Evolutionary conservation across 148 eudicot species (phyloP).

Genomic region (Arbutus unedo): DNA sequence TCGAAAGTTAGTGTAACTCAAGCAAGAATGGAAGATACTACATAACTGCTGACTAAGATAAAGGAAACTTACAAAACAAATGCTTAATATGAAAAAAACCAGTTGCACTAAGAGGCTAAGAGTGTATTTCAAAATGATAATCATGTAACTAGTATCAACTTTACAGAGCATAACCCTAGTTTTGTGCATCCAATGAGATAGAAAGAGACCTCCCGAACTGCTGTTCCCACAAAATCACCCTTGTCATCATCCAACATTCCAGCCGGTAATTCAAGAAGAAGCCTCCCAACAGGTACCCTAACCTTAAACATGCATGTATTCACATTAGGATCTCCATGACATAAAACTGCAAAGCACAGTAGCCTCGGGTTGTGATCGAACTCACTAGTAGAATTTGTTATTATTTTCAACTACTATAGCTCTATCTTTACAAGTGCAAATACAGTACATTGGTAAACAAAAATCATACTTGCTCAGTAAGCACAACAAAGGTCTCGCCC

Average conservation of each 20-base stretch:
- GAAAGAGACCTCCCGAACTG: slow-evolving; percentile 78
- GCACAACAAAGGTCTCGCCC: slow-evolving; percentile 85
- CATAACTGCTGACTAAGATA: not conserved
- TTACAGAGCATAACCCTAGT: not conserved
- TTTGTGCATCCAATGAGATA: slow-evolving; percentile 9
- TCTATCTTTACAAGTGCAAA: not conserved
- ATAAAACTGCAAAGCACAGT: not conserved
- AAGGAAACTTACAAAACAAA: not conserved
- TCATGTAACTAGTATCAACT: not conserved
- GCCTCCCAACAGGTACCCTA: slow-evolving; percentile 90
- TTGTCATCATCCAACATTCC: slow-evolving; percentile 95
- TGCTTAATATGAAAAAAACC: not conserved
- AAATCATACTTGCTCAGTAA: slow-evolving; percentile 77
- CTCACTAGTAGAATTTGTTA: not conserved
- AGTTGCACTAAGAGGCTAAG: not conserved
- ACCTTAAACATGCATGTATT: slow-evolving; percentile 46
- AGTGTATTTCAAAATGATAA: not conserved
- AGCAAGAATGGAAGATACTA: not conserved
- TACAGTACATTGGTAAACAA: not conserved
- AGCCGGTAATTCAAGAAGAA: slow-evolving; percentile 89
- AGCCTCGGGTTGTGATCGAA: not conserved
- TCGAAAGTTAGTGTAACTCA: not conserved
- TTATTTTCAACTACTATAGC: not conserved
- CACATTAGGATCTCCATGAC: slow-evolving; percentile 9
- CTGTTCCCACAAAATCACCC: slow-evolving; percentile 89